These are phyloP conservation scores for Hypoxylon sp. DNA, from an alignment of 2,329 filamentous ascomycete species.

Conservation along the genomic window DNA sequence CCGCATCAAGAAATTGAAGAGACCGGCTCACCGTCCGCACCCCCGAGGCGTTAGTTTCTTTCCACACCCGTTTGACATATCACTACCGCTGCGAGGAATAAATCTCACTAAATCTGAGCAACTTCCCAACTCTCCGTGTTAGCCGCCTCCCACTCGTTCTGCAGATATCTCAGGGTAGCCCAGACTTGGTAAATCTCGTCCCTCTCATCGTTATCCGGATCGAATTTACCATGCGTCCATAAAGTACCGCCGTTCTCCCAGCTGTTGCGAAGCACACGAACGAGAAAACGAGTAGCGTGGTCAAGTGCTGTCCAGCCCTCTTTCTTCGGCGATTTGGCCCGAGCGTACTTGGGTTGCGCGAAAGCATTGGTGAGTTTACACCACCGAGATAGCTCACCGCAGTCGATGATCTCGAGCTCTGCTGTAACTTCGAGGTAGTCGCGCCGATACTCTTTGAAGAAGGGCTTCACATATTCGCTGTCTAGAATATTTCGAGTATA, in stretches of 20 bases:
- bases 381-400: conserved; percentile 33
- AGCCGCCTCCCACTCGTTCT: conserved; percentile 44
- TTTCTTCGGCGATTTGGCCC: conserved; percentile 25
- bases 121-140: conserved; percentile 39
- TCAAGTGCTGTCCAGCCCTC: conserved; percentile 40
- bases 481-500: conserved; percentile 34
- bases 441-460: conserved; percentile 43
- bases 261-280: conserved; percentile 40
- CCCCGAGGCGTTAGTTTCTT: no score
- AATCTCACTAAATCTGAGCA: conserved; percentile 2
- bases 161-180: conserved; percentile 42
- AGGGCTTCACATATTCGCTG: conserved; percentile 40
- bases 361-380: conserved; percentile 36
- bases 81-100: no score
- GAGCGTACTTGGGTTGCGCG: conserved; percentile 25
- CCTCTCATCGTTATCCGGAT: conserved; percentile 37
- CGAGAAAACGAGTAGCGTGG: conserved; percentile 43
- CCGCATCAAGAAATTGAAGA: no score
- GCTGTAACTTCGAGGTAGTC: conserved; percentile 41
- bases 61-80: no score
- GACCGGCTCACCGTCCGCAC: no score
- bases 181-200: conserved; percentile 46
- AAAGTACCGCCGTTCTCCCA: conserved; percentile 41
- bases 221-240: conserved; percentile 41
- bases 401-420: conserved; percentile 34